A percentile compares a stretch with the other conserved stretches of the same genome.
Evolutionary conservation across 805 yeast genomes (phyloP).

Genomic region (Lachancea kluyveri): DNA sequence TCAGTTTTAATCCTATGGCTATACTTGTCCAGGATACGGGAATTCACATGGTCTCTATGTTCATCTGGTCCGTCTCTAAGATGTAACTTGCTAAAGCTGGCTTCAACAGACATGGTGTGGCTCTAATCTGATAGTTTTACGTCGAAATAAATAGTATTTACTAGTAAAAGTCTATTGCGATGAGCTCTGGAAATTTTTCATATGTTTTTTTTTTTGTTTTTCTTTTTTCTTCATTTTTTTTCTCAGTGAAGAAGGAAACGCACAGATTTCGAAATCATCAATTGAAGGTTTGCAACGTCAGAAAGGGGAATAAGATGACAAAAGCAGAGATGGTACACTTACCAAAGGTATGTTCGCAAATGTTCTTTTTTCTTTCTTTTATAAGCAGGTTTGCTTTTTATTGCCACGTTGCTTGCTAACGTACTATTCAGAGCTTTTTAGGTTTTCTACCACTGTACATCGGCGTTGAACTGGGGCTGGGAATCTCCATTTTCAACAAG

Average conservation of each 20-base stretch:
- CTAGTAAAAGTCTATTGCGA: background rate
- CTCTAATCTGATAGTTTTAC: background rate
- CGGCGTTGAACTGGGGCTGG: slow-evolving; percentile 79
- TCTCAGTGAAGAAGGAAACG: too few species aligned
- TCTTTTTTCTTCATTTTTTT: too few species aligned
- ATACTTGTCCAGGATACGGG: slow-evolving; percentile 52
- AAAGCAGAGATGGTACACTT: slow-evolving; percentile 6
- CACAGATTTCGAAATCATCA: too few species aligned
- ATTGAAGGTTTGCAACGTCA: too few species aligned
- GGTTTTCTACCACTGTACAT: slow-evolving; percentile 70
- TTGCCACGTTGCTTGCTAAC: slow-evolving; percentile 7
- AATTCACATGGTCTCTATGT: slow-evolving; percentile 33
- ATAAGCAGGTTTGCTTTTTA: background rate
- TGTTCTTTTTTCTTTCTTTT: background rate
- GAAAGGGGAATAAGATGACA: background rate
- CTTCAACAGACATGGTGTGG: slow-evolving; percentile 19
- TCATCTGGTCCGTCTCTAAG: slow-evolving; percentile 7
- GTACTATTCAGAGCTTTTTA: slow-evolving; percentile 46
- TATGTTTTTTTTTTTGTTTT: too few species aligned
- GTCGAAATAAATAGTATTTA: background rate
- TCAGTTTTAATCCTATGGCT: slow-evolving; percentile 62
- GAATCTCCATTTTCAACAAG: slow-evolving; percentile 75
- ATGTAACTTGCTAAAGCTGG: slow-evolving; percentile 15
- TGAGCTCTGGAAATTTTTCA: slow-evolving; percentile 1
- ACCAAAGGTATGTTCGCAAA: slow-evolving; percentile 17